Evolutionary conservation across 2,329 filamentous ascomycete genomes (phyloP).

Genomic region (Fusarium neocosmosporiellum): DNA sequence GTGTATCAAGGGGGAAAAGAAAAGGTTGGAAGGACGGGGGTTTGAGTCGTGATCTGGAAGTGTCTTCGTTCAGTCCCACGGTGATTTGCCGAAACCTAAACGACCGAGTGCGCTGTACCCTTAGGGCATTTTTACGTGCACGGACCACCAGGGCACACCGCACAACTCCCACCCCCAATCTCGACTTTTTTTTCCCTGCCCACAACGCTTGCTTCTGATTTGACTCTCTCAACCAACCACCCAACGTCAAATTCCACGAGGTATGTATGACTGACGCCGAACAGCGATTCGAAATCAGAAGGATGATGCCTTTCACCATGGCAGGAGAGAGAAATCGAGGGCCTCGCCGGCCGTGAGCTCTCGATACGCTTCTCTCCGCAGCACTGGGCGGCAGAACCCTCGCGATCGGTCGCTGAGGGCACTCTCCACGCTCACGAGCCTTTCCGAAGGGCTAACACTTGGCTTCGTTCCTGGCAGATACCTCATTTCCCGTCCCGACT

Average conservation of each 20-base stretch:
- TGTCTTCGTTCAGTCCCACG: constrained; percentile 47
- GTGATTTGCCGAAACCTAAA: constrained; percentile 52
- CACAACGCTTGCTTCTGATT: constrained; percentile 26
- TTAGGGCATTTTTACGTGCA: constrained; percentile 59
- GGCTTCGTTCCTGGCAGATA: constrained; percentile 63
- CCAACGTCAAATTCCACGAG: constrained; percentile 51
- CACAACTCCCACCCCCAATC: constrained; percentile 16
- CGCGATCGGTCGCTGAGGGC: constrained; percentile 66
- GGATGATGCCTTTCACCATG: constrained; percentile 62
- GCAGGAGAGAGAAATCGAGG: constrained; percentile 72
- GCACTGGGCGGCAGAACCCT: constrained; percentile 79
- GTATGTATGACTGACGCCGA: constrained; percentile 55
- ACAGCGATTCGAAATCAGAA: constrained; percentile 49
- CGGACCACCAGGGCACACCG: constrained; percentile 56
- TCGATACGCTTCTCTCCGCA: constrained; percentile 73
- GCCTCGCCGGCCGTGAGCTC: constrained; percentile 43
- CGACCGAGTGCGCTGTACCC: constrained; percentile 46
- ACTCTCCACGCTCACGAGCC: constrained; percentile 73
- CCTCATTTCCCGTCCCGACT: constrained; percentile 73
- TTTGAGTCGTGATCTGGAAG: constrained; percentile 47
- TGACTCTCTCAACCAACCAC: constrained; percentile 40
- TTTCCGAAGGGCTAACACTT: constrained; percentile 69
- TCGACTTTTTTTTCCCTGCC: constrained; percentile 24
- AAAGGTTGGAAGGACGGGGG: constrained; percentile 34
- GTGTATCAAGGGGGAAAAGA: constrained; percentile 45